phyloP scores from a whole-genome alignment of 2,329 filamentous ascomycete species.

The Endoconidiophora laricicola region DNA sequence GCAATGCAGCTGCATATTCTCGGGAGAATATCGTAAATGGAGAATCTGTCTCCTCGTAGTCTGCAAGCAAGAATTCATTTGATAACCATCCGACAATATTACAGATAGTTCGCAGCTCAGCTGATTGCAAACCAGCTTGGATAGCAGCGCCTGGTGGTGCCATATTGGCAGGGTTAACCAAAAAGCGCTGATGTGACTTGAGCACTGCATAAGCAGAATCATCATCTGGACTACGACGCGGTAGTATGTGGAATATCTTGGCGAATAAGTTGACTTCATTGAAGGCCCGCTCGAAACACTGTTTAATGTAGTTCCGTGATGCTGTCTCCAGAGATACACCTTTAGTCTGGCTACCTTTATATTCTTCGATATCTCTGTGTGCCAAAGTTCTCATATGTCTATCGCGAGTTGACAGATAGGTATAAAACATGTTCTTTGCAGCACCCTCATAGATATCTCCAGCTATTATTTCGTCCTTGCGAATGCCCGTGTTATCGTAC shows the following conservation, averaged over 20 bases:
- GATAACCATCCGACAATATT: constrained; percentile 40
- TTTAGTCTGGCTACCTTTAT: constrained; percentile 32
- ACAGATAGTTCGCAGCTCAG: constrained; percentile 34
- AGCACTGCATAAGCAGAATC: constrained; percentile 35
- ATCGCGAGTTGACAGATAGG: constrained; percentile 36
- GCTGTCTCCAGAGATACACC: constrained; percentile 35
- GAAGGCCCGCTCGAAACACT: constrained; percentile 40
- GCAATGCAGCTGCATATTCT: constrained; percentile 37
- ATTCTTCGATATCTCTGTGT: constrained; percentile 37
- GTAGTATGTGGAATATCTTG: constrained; percentile 39
- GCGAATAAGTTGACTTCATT: constrained; percentile 36
- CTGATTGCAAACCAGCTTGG: constrained; percentile 30
- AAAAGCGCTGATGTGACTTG: constrained; percentile 31
- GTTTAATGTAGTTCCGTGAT: constrained; percentile 40
- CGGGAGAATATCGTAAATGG: constrained; percentile 37
- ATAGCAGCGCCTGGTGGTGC: constrained; percentile 32
- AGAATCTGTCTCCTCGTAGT: constrained; percentile 39
- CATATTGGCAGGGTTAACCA: constrained; percentile 39
- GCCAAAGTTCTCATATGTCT: constrained; percentile 34
- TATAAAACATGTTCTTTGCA: constrained; percentile 35
- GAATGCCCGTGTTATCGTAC: constrained; percentile 35
- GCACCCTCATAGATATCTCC: constrained; percentile 37
- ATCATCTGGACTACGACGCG: constrained; percentile 31
- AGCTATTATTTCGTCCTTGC: constrained; percentile 25
- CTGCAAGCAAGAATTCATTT: constrained; percentile 38